Percentiles rank a stretch among this genome's conserved stretches.
Evolutionary conservation across 1,284 basidiomycete species (phyloP).

Genomic region (Leccinum ponderosum): DNA sequence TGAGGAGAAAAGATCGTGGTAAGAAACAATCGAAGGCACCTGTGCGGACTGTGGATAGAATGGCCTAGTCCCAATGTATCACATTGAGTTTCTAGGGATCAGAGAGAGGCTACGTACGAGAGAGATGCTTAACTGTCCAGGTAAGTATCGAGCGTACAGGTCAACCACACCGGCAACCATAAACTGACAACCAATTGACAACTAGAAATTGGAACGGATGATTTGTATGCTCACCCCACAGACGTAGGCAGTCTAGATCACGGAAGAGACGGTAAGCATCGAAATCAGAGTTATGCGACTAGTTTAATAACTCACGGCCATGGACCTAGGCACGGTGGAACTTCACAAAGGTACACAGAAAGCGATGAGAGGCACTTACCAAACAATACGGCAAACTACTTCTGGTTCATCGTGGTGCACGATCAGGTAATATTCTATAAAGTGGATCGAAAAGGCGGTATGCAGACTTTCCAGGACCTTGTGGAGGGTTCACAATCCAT

Average conservation of each 20-base stretch:
- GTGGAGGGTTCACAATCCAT: background rate
- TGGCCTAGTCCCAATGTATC: background rate
- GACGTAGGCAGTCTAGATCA: conserved; percentile 3
- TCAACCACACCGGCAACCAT: conserved; percentile 2
- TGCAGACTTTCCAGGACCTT: conserved; percentile 7
- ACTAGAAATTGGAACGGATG: background rate
- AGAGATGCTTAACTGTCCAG: background rate
- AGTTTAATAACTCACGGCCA: conserved; percentile 3
- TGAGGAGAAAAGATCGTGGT: background rate
- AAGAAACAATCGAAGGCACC: background rate
- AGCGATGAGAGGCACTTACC: background rate
- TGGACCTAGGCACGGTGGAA: background rate
- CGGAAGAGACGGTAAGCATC: background rate
- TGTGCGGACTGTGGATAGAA: background rate
- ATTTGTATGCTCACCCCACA: conserved; percentile 1
- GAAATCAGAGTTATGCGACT: background rate
- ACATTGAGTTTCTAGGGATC: too few relatives aligned
- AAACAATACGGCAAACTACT: background rate
- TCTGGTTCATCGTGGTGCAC: conserved; percentile 1
- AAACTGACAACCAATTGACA: background rate
- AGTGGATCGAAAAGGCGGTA: conserved; percentile 9
- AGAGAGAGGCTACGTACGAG: conserved; percentile 5
- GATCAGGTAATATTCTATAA: conserved; percentile 11
- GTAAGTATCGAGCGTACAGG: background rate
- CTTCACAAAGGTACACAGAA: background rate